These are phyloP conservation scores for Jamesozyma hellenica DNA, from an alignment of 805 yeast genomes.

Conservation along the genomic window DNA sequence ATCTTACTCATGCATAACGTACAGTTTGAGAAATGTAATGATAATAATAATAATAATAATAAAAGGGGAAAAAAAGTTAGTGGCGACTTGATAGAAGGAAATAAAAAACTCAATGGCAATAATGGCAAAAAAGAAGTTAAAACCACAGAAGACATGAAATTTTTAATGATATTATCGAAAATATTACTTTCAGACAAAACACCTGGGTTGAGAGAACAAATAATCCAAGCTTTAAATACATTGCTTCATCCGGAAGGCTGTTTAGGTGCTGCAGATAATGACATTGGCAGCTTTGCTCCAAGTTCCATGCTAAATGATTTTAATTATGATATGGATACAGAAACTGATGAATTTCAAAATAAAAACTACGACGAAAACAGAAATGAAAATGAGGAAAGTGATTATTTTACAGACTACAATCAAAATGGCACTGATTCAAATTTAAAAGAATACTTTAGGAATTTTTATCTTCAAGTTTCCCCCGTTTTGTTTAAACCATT, in stretches of 20 bases:
- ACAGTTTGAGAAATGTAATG: slow-evolving; percentile 13
- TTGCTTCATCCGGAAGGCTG: slow-evolving; percentile 50
- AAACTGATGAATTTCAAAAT: neutral
- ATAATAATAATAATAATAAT: slow-evolving; percentile 1
- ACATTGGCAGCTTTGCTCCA: slow-evolving; percentile 1
- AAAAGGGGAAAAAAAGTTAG: neutral
- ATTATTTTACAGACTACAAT: slow-evolving; percentile 8
- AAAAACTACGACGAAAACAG: neutral
- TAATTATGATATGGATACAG: slow-evolving; percentile 3
- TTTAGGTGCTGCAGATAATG: slow-evolving; percentile 13
- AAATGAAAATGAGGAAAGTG: slow-evolving; percentile 11
- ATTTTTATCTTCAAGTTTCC: slow-evolving; percentile 57
- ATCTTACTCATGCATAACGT: slow-evolving; percentile 44
- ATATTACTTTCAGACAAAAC: slow-evolving; percentile 53
- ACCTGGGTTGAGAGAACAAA: slow-evolving; percentile 69
- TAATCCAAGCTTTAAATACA: slow-evolving; percentile 71
- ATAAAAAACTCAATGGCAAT: neutral
- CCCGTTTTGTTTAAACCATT: slow-evolving; percentile 44
- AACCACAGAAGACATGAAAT: slow-evolving; percentile 42
- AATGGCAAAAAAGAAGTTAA: neutral
- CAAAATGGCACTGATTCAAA: slow-evolving; percentile 14
- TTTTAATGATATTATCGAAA: slow-evolving; percentile 45
- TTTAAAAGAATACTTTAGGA: slow-evolving; percentile 31
- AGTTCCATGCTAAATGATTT: slow-evolving; percentile 4
- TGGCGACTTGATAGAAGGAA: no score